Base-by-base conservation (phyloP, 2,329 filamentous ascomycete species). In the Cladosporium sp. region DNA sequence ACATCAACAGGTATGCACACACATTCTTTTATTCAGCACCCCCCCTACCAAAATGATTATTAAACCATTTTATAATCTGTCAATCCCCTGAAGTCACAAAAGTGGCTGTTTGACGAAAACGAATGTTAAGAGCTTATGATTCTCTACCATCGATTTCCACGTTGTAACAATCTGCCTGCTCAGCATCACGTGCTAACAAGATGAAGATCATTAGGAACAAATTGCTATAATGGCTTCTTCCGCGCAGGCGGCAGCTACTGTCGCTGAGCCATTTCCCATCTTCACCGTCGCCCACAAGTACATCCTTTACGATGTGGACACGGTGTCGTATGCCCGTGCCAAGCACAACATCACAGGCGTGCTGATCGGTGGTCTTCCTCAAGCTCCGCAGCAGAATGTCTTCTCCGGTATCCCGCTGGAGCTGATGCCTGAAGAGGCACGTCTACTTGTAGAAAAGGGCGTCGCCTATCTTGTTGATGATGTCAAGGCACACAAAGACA, bases 361-460 rank as follows among this genome's bases (percentile, higher is more conserved):
- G 32, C 80, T 96, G 56, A 86, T 90, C 59, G 94, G 94, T 58
- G 92, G 90, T 7, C 85, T 96, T 28, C 93, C 94, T 1, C 92
- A 97, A 74, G 87, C 91, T 58, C 91, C 92, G 5, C 93, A 95
- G 66, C 94, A 99, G 75, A 97, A 96, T 75, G 83, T 96, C 58
- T 97, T 97, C 71, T 83, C 93, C 58, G 90, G 92, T 45, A 77
- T 97, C 50, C 94, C 94, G 2, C 77, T 97, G 24, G 89, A 97
- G 77, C 80, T 99, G 44, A 90, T 94, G 78, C 87, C 90, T 1
- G 94, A 97, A 75, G 94, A 99, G 77, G 92, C 88, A 3, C 83
- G 86, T 62, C 76, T 94, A 55, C 81, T 99, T 25, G 85, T 96
- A 58, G 87, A 91, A 64, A 87, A 87, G 65, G 85, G 83, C 59